These are phyloP conservation scores for Syzygium syzygioides DNA, from an alignment of 441 rosid genomes.

Conservation along the genomic window DNA sequence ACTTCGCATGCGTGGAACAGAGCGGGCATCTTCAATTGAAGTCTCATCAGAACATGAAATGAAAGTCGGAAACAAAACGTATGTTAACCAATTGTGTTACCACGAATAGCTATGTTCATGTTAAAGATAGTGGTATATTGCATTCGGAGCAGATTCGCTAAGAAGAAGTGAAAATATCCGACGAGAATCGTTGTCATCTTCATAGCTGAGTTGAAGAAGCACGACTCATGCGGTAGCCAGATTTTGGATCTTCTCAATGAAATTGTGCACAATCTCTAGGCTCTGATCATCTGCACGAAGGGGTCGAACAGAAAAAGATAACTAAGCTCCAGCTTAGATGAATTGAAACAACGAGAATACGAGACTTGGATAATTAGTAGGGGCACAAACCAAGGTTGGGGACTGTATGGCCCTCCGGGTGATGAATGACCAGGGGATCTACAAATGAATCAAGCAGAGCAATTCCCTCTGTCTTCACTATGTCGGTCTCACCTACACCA, in stretches of 20 bases:
- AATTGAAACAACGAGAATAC: no score
- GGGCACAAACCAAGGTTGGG: constrained; percentile 38
- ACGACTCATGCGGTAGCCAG: not conserved
- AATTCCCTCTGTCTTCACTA: constrained; percentile 28
- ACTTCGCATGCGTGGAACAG: no score
- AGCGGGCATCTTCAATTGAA: no score
- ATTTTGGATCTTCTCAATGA: not conserved
- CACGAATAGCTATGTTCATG: no score
- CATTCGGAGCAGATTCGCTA: not conserved
- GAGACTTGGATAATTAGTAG: no score
- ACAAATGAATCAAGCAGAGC: not conserved
- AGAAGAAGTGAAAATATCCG: not conserved
- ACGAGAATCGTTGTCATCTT: not conserved
- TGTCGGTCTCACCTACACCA: constrained; percentile 44
- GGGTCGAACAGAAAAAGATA: no score
- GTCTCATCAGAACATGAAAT: no score
- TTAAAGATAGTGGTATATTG: not conserved
- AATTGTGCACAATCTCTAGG: not conserved
- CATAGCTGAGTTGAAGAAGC: not conserved
- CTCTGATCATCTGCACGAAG: no score
- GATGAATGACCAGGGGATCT: no score
- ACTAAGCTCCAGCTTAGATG: no score
- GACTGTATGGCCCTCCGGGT: constrained; percentile 10
- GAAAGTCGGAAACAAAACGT: no score
- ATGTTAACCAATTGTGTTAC: no score